Evolutionary conservation across 768 basidiomycete genomes (phyloP).

Genomic region (Termitomyces sp.): DNA sequence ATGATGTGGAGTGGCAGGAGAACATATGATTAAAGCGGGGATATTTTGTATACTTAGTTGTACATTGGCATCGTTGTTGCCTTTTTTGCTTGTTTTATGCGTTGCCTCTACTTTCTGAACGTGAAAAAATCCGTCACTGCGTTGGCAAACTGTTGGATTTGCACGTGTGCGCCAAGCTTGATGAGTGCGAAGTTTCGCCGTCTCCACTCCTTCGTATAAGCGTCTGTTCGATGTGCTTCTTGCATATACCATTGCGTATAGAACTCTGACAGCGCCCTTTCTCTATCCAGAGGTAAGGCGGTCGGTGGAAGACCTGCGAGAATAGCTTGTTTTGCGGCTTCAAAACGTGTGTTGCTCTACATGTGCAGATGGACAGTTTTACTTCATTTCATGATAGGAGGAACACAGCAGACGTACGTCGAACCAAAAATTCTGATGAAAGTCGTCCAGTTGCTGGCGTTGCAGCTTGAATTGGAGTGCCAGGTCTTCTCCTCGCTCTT

Average conservation of each 20-base stretch:
- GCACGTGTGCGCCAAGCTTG: slow-evolving; percentile 53
- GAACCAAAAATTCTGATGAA: slow-evolving; percentile 78
- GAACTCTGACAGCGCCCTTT: slow-evolving; percentile 70
- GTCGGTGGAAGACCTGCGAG: slow-evolving; percentile 52
- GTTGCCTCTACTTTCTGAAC: slow-evolving; percentile 13
- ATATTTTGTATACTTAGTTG: not conserved
- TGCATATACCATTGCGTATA: slow-evolving; percentile 73
- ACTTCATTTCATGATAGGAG: not conserved
- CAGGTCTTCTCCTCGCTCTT: slow-evolving; percentile 33
- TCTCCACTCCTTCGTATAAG: slow-evolving; percentile 68
- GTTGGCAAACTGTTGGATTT: slow-evolving; percentile 40
- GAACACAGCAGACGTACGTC: slow-evolving; percentile 50
- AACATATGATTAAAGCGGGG: slow-evolving; percentile 12
- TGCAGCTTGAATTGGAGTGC: slow-evolving; percentile 72
- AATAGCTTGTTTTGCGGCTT: slow-evolving; percentile 59
- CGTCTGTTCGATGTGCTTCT: slow-evolving; percentile 53
- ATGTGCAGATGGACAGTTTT: not conserved
- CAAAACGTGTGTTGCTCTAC: slow-evolving; percentile 83
- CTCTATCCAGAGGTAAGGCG: slow-evolving; percentile 50
- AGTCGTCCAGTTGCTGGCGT: slow-evolving; percentile 67
- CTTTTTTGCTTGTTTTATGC: not conserved
- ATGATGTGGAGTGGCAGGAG: slow-evolving; percentile 39
- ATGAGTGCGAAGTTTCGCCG: slow-evolving; percentile 56
- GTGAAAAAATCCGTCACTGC: slow-evolving; percentile 25
- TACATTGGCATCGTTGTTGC: not conserved